Evolutionary conservation across 257 asterid species (phyloP), one percentile per base, ranked within the genome.

Genomic region (Dorcoceras hygrometricum): DNA sequence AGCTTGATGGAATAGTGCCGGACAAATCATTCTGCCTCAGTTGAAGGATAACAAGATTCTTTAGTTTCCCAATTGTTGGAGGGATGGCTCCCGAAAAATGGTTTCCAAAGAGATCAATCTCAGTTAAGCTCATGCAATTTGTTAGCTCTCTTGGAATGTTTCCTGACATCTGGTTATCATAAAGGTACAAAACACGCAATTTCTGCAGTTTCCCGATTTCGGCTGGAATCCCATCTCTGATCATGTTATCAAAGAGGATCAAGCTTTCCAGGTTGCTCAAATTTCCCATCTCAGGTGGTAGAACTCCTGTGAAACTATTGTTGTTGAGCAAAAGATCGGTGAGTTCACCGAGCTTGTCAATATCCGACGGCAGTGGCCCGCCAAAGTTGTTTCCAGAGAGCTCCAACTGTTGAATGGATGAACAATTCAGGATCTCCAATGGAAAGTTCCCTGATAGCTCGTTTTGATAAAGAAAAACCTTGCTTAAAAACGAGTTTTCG

Each of bases 321-420:
- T 86, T 89, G 79, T 87, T 83, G 80, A 92, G 96, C 70, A 86
- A 59, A 57, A 92, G 98, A 79, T 89, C 98, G 1, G 92, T 87
- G 57, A 92, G 86, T 71, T 50, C 80, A 58, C 70, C 72, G 19
- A 92, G 75, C 28, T 59, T 76, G 80, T 77, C 89, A 18, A 92
- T 59, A 56, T 62, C 76, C 0, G 78, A 24, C 5, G 98, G 98
- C 28, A 92, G 22, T 3, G 23, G 27, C 9, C 96, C 97, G 5
- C 25, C 54, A 46, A 92, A 73, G 62, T 32, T 74, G 79, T 92
- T 92, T 12, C 82, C 87, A 1, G 97, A 92, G 39, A 92, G 89
- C 80, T 89, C 98, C 59, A 92, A 65, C 19, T 77, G 87, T 62
- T 71, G 65, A 23, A 92, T 83, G 3, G 93, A 87, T 26, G 89